A percentile compares a stretch with the other conserved stretches of the same genome.
These are phyloP conservation scores for Candida xiaguanensis DNA, from an alignment of 805 yeast genomes.

Conservation along the genomic window DNA sequence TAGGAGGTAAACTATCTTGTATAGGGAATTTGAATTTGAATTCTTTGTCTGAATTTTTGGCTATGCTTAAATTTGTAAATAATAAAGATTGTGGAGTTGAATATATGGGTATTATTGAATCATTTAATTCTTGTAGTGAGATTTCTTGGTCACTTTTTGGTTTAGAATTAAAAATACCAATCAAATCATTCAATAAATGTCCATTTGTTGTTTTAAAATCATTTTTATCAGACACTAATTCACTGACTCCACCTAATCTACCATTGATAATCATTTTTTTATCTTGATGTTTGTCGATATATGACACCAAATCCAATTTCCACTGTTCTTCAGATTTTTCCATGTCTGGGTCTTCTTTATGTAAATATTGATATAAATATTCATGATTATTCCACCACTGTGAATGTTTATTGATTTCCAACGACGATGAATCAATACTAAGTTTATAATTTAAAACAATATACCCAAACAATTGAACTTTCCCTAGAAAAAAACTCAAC, in stretches of 20 bases:
- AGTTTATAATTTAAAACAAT: conserved; percentile 35
- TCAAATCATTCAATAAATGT: conserved; percentile 32
- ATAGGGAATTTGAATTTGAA: conserved; percentile 24
- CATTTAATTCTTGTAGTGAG: conserved; percentile 23
- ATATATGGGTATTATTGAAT: conserved; percentile 36
- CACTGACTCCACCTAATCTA: conserved; percentile 35
- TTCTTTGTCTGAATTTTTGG: conserved; percentile 14
- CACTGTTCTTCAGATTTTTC: conserved; percentile 19
- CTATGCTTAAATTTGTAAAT: conserved; percentile 28
- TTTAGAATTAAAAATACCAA: conserved; percentile 26
- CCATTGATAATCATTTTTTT: conserved; percentile 26
- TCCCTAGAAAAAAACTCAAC: conserved; percentile 27
- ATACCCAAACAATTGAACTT: conserved; percentile 38
- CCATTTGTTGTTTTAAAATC: conserved; percentile 13
- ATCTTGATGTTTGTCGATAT: conserved; percentile 15
- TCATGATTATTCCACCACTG: conserved; percentile 38
- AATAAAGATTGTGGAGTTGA: conserved; percentile 36
- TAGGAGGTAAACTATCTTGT: conserved; percentile 30
- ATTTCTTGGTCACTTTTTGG: conserved; percentile 7
- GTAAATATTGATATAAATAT: conserved; percentile 25
- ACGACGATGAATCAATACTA: conserved; percentile 14
- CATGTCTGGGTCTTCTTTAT: conserved; percentile 15
- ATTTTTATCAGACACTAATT: conserved; percentile 21
- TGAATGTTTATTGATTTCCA: conserved; percentile 12
- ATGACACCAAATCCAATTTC: conserved; percentile 20